phyloP scores from a whole-genome alignment of 495 filamentous ascomycete genomes.

The Cairneyella variabilis region DNA sequence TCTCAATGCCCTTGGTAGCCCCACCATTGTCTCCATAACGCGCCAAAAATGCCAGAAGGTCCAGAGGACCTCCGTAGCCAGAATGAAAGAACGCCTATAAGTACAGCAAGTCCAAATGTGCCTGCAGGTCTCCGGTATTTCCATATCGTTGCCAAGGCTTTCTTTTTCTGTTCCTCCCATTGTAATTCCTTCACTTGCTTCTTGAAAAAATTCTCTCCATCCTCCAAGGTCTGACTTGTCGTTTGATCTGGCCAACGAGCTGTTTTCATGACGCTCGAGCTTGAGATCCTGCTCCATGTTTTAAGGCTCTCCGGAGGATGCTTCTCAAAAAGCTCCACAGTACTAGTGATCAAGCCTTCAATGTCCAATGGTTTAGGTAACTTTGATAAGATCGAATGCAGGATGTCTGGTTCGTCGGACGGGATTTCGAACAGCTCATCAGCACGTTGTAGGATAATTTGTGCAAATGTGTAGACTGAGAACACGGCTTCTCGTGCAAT shows the following conservation, averaged over 20 bases:
- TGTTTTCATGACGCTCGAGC: slow-evolving; percentile 80
- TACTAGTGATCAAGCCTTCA: slow-evolving; percentile 65
- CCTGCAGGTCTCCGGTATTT: slow-evolving; percentile 55
- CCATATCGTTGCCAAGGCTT: slow-evolving; percentile 50
- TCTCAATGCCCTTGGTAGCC: slow-evolving; percentile 20
- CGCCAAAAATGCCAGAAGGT: slow-evolving; percentile 17
- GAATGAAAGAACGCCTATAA: slow-evolving; percentile 56
- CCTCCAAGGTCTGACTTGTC: slow-evolving; percentile 45
- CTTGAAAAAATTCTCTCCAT: slow-evolving; percentile 62
- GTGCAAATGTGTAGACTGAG: slow-evolving; percentile 85
- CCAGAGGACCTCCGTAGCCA: slow-evolving; percentile 33
- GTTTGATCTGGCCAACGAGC: slow-evolving; percentile 45
- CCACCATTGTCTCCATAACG: slow-evolving; percentile 21
- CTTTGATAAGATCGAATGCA: slow-evolving; percentile 84
- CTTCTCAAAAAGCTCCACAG: slow-evolving; percentile 55
- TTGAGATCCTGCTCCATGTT: slow-evolving; percentile 68
- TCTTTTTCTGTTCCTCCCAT: slow-evolving; percentile 54
- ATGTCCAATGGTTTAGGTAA: slow-evolving; percentile 81
- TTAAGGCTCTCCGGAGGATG: slow-evolving; percentile 73
- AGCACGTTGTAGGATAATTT: slow-evolving; percentile 75
- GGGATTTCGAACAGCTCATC: slow-evolving; percentile 79
- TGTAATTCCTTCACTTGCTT: slow-evolving; percentile 64
- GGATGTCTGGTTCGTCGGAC: slow-evolving; percentile 85
- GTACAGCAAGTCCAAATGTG: slow-evolving; percentile 56
- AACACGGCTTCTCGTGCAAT: slow-evolving; percentile 82